Evolutionary conservation across 1,284 basidiomycete genomes (phyloP).

Genomic region (Cutaneotrichosporon cavernicola): DNA sequence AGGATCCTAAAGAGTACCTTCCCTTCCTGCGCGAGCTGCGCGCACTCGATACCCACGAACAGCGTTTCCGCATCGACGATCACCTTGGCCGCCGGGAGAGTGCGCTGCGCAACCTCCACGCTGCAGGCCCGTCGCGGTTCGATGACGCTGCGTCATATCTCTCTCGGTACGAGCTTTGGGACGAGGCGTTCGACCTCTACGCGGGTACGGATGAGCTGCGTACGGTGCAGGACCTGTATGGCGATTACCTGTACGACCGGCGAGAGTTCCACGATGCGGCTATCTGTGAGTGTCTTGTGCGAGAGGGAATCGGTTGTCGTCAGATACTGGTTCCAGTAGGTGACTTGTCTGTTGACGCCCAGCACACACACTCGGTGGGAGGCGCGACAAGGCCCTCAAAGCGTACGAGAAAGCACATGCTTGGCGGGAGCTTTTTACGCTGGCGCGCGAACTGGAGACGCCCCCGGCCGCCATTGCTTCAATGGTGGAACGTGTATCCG

Average conservation of each 20-base stretch:
- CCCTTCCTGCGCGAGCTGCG: conserved; percentile 91
- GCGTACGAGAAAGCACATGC: conserved; percentile 80
- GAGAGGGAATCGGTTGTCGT: not conserved
- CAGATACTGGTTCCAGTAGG: not conserved
- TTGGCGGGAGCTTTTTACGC: conserved; percentile 87
- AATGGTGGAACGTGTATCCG: conserved; percentile 71
- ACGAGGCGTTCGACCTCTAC: conserved; percentile 72
- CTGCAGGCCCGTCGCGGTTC: conserved; percentile 63
- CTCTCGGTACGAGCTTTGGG: conserved; percentile 74
- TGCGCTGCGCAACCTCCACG: conserved; percentile 72
- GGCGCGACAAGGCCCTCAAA: conserved; percentile 70
- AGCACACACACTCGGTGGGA: conserved; percentile 72
- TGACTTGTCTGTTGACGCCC: conserved; percentile 12
- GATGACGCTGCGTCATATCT: conserved; percentile 78
- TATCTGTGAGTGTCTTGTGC: conserved; percentile 58
- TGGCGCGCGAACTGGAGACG: conserved; percentile 59
- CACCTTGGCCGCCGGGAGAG: conserved; percentile 74
- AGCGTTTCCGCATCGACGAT: conserved; percentile 90
- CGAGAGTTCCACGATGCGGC: conserved; percentile 82
- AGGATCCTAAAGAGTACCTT: conserved; percentile 93
- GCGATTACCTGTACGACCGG: conserved; percentile 82
- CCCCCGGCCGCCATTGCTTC: conserved; percentile 61
- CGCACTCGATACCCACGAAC: conserved; percentile 74
- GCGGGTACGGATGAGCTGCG: conserved; percentile 61
- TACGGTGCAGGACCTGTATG: conserved; percentile 75